phyloP scores from a whole-genome alignment of 257 asterid species.

The Salvia splendens region DNA sequence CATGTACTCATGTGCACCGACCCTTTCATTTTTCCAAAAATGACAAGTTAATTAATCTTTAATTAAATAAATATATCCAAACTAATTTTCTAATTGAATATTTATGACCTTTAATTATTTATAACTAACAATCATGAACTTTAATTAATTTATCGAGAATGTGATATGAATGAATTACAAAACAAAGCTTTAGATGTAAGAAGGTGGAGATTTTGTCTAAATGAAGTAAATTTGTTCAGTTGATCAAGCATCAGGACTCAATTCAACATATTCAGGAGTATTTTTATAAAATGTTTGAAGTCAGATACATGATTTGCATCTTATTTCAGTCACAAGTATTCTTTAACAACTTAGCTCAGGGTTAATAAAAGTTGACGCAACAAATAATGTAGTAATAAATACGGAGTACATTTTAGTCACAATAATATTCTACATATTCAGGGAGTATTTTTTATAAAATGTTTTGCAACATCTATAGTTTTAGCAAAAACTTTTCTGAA shows the following conservation, averaged over 20 bases:
- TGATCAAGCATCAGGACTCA: constrained; percentile 21
- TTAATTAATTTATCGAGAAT: neutral
- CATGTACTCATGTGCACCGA: too few species aligned
- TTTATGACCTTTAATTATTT: too few species aligned
- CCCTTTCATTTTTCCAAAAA: too few species aligned
- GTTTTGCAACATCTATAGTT: neutral
- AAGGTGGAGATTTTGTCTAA: constrained; percentile 1
- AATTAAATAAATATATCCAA: too few species aligned
- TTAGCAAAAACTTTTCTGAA: too few species aligned
- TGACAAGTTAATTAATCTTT: too few species aligned
- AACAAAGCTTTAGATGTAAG: constrained; percentile 23
- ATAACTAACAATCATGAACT: too few species aligned
- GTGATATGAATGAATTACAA: too few species aligned
- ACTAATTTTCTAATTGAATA: too few species aligned
- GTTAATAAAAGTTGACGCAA: constrained; percentile 6
- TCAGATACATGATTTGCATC: constrained; percentile 33
- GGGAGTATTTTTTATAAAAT: neutral
- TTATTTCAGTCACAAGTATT: constrained; percentile 22
- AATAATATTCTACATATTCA: neutral
- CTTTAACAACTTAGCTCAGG: neutral
- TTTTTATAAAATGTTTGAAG: neutral
- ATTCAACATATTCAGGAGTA: constrained; percentile 28
- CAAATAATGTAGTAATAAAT: neutral
- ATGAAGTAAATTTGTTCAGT: constrained; percentile 3
- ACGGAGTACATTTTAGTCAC: too few species aligned